Conservation (phyloP, 805 yeast genomes). For the Wickerhamiella allomyrinae region DNA sequence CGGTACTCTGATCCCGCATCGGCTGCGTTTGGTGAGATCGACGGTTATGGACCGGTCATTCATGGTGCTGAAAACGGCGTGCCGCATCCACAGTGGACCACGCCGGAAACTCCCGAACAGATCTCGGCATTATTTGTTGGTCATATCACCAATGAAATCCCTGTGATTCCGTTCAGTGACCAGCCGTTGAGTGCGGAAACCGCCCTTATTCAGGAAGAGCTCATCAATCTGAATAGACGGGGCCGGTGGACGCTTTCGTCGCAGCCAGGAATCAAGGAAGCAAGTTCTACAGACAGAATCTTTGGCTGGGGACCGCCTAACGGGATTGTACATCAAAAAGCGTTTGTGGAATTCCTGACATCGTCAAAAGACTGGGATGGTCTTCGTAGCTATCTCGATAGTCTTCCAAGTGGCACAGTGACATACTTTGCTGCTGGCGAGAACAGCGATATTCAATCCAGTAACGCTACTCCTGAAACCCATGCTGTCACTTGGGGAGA, state of each 20-base stretch:
- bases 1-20: constrained; percentile 90
- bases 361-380: constrained; percentile 55
- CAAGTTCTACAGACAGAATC: constrained; percentile 64
- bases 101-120: constrained; percentile 47
- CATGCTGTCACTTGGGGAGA: constrained; percentile 97
- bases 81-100: constrained; percentile 70
- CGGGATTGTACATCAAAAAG: constrained; percentile 83
- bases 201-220: constrained; percentile 79
- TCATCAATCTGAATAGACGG: constrained; percentile 58
- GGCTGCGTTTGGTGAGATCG: constrained; percentile 96
- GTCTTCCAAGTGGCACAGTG: constrained; percentile 23
- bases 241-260: constrained; percentile 84
- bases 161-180: constrained; percentile 85
- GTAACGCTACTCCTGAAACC: constrained; percentile 38
- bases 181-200: constrained; percentile 78
- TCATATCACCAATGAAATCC: constrained; percentile 61
- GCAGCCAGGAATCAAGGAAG: constrained; percentile 84
- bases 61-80: constrained; percentile 49
- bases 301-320: constrained; percentile 96
- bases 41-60: constrained; percentile 88
- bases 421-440: constrained; percentile 66
- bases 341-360: constrained; percentile 84
- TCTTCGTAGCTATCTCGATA: constrained; percentile 39
- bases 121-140: constrained; percentile 51
- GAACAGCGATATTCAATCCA: constrained; percentile 35